Percentiles rank a stretch among this genome's conserved stretches.
These are phyloP conservation scores for Corinectria fuckeliana DNA, from an alignment of 2,329 filamentous ascomycete species.

Conservation along the genomic window DNA sequence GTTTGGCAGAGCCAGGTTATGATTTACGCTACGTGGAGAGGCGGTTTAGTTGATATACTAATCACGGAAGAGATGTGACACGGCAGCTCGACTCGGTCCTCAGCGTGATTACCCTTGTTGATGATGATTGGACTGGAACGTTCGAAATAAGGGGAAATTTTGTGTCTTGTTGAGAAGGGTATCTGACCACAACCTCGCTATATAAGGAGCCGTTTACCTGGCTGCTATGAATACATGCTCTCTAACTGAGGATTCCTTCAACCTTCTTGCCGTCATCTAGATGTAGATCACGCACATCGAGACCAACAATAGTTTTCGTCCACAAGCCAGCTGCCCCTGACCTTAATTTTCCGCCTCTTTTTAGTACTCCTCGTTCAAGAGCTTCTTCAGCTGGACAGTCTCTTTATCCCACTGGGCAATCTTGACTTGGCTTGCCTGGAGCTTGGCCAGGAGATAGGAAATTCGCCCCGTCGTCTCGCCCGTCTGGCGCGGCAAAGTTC, in stretches of 20 bases:
- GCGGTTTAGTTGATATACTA: conserved; percentile 34
- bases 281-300: not conserved
- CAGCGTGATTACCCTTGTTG: not conserved
- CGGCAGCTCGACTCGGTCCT: conserved; percentile 4
- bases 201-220: not conserved
- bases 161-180: conserved; percentile 17
- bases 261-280: not conserved
- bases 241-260: not conserved
- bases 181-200: conserved; percentile 7
- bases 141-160: not conserved
- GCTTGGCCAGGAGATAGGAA: conserved; percentile 75
- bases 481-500: conserved; percentile 72
- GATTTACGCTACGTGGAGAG: conserved; percentile 30
- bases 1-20: conserved; percentile 24
- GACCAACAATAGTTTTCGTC: not conserved
- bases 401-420: conserved; percentile 77
- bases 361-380: conserved; percentile 55
- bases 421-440: conserved; percentile 76
- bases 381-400: conserved; percentile 73
- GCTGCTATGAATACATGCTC: not conserved
- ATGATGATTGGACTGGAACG: not conserved
- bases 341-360: conserved; percentile 18
- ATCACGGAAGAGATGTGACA: conserved; percentile 22
- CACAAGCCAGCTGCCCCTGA: not conserved
- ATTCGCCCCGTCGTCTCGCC: conserved; percentile 70